These are phyloP conservation scores for Keqinozyma sinolaborantium DNA, from an alignment of 1,139 yeast genomes.

Conservation along the genomic window DNA sequence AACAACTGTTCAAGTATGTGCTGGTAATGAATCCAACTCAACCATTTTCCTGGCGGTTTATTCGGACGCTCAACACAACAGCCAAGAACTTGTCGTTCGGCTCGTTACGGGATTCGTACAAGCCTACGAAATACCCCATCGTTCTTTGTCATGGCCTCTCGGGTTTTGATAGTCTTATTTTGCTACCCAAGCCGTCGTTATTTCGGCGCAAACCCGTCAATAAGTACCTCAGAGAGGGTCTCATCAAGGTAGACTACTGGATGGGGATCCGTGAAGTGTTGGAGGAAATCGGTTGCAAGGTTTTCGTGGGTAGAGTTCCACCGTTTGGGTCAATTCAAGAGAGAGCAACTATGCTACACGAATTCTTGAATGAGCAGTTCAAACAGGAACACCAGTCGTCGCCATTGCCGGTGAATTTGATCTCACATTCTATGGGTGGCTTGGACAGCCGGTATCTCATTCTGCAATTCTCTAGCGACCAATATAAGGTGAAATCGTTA, in stretches of 20 bases:
- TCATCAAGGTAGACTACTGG: constrained; percentile 63
- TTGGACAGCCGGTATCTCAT: constrained; percentile 78
- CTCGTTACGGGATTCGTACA: constrained; percentile 12
- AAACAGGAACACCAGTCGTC: constrained; percentile 22
- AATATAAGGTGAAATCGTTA: constrained; percentile 61
- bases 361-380: constrained; percentile 46
- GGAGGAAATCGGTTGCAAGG: constrained; percentile 59
- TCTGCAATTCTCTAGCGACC: constrained; percentile 43
- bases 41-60: too few species aligned
- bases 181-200: constrained; percentile 34
- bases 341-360: constrained; percentile 59
- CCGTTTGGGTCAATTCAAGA: constrained; percentile 75
- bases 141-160: constrained; percentile 83
- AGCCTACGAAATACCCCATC: constrained; percentile 54
- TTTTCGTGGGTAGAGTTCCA: constrained; percentile 74
- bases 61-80: too few species aligned
- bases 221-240: constrained; percentile 11
- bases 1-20: too few species aligned
- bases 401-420: constrained; percentile 56
- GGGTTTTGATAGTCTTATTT: constrained; percentile 65
- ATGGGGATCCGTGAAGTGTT: constrained; percentile 68
- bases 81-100: neutral
- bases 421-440: constrained; percentile 98
- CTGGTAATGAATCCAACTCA: too few species aligned
- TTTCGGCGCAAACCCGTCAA: constrained; percentile 9